Evolutionary conservation across 73 alveolate species (phyloP).

Genomic region (Tetrahymena malaccensis): DNA sequence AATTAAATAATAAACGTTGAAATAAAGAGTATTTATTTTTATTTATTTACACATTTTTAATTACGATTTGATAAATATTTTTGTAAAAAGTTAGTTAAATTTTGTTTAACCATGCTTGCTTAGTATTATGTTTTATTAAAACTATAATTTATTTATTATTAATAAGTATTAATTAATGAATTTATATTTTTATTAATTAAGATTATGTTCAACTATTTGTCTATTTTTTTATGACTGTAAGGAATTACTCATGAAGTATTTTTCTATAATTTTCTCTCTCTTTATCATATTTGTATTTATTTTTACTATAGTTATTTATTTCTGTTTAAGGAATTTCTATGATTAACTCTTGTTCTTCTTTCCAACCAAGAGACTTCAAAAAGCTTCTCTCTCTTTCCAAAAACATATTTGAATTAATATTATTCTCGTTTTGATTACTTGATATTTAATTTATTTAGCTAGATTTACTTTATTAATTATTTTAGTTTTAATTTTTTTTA

Average conservation of each 20-base stretch:
- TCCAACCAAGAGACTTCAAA: background rate
- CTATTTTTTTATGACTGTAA: background rate
- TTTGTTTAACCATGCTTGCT: too few relatives aligned
- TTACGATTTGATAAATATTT: too few relatives aligned
- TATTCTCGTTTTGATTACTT: background rate
- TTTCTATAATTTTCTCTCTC: background rate
- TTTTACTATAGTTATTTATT: background rate
- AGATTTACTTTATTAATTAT: too few relatives aligned
- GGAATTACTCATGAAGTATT: background rate
- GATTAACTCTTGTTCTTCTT: background rate
- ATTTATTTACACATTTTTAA: too few relatives aligned
- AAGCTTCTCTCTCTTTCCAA: background rate
- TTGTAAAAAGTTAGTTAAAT: too few relatives aligned
- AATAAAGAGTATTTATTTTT: too few relatives aligned
- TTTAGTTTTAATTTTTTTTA: too few relatives aligned
- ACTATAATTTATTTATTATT: too few relatives aligned
- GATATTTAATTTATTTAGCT: background rate
- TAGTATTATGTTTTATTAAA: too few relatives aligned
- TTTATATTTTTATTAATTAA: too few relatives aligned
- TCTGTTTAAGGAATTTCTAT: background rate
- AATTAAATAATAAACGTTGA: too few relatives aligned
- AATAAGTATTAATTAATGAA: too few relatives aligned
- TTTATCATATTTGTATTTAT: background rate
- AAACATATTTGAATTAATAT: background rate
- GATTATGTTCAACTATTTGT: background rate